Percentiles rank a stretch among this genome's conserved stretches.
These are phyloP conservation scores for Aureobasidium sp. DNA, from an alignment of 2,329 filamentous ascomycete species.

Conservation along the genomic window DNA sequence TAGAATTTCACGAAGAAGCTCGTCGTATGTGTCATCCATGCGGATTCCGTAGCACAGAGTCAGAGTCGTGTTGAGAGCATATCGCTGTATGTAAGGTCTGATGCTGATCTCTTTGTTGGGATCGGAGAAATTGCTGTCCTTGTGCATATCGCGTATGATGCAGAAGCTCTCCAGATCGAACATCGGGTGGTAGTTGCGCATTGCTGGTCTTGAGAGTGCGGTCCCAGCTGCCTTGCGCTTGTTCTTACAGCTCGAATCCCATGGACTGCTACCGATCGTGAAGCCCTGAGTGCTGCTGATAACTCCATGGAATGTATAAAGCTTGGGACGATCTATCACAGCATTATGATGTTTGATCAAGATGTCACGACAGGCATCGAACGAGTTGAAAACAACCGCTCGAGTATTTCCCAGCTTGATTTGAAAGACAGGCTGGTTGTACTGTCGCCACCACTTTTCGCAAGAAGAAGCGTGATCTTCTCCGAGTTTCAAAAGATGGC, in stretches of 20 bases:
- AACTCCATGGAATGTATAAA: slow-evolving; percentile 47
- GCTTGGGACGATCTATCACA: slow-evolving; percentile 41
- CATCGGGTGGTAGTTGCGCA: slow-evolving; percentile 44
- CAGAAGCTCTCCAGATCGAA: slow-evolving; percentile 46
- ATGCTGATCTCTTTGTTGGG: slow-evolving; percentile 37
- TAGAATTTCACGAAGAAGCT: slow-evolving; percentile 43
- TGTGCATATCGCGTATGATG: slow-evolving; percentile 39
- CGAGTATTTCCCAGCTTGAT: slow-evolving; percentile 46
- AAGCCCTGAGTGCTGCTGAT: slow-evolving; percentile 46
- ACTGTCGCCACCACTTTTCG: slow-evolving; percentile 41
- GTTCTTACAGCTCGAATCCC: slow-evolving; percentile 46
- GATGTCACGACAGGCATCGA: slow-evolving; percentile 44
- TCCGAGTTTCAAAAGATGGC: slow-evolving; percentile 43
- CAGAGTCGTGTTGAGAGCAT: slow-evolving; percentile 46
- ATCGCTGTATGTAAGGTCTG: slow-evolving; percentile 45
- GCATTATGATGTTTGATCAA: slow-evolving; percentile 42
- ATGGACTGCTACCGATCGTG: slow-evolving; percentile 46
- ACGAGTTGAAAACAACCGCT: slow-evolving; percentile 46
- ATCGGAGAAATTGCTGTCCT: slow-evolving; percentile 31
- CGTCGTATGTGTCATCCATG: slow-evolving; percentile 47
- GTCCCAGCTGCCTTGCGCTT: slow-evolving; percentile 44
- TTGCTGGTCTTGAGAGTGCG: slow-evolving; percentile 37
- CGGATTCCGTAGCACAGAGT: slow-evolving; percentile 48
- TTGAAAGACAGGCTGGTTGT: slow-evolving; percentile 41
- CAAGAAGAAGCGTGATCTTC: slow-evolving; percentile 47